Conservation (phyloP, 257 asterid genomes). For the Apocynum venetum region DNA sequence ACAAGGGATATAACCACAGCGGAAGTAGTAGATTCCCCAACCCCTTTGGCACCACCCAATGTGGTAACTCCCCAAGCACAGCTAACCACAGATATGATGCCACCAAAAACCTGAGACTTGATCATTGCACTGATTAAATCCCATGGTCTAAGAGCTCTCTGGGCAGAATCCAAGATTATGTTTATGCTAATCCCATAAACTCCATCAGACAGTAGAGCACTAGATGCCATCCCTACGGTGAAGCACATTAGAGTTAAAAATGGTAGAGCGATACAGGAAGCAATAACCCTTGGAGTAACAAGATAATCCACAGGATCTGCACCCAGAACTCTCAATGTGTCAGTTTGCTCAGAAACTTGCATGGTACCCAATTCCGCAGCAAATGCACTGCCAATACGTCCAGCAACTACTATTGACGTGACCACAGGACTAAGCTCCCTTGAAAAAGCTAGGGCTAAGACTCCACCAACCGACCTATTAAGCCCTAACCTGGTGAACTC, state of each 20-base stretch:
- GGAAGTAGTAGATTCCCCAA: constrained; percentile 92
- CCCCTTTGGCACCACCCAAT: constrained; percentile 93
- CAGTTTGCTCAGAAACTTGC: constrained; percentile 99
- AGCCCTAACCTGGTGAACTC: constrained; percentile 90
- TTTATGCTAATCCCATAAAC: constrained; percentile 87
- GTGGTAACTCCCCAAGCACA: constrained; percentile 99
- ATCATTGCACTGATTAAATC: constrained; percentile 91
- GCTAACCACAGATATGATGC: constrained; percentile 81
- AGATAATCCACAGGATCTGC: constrained; percentile 84
- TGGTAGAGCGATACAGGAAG: constrained; percentile 73
- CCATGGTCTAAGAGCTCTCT: constrained; percentile 76
- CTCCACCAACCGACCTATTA: constrained; percentile 95
- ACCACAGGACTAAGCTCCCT: constrained; percentile 92
- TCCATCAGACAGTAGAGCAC: constrained; percentile 71
- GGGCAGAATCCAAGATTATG: constrained; percentile 86
- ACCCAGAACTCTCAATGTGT: constrained; percentile 88
- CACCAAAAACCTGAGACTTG: constrained; percentile 79
- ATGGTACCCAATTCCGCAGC: constrained; percentile 97
- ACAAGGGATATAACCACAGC: constrained; percentile 93
- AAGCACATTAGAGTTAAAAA: constrained; percentile 82
- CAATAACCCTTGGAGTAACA: constrained; percentile 85
- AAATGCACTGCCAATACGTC: constrained; percentile 91
- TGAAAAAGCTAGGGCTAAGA: constrained; percentile 80
- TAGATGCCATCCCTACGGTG: constrained; percentile 83
- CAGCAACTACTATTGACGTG: constrained; percentile 88